Base-by-base conservation (phyloP, 257 asterid species). In the Fraxinus cuspidata region DNA sequence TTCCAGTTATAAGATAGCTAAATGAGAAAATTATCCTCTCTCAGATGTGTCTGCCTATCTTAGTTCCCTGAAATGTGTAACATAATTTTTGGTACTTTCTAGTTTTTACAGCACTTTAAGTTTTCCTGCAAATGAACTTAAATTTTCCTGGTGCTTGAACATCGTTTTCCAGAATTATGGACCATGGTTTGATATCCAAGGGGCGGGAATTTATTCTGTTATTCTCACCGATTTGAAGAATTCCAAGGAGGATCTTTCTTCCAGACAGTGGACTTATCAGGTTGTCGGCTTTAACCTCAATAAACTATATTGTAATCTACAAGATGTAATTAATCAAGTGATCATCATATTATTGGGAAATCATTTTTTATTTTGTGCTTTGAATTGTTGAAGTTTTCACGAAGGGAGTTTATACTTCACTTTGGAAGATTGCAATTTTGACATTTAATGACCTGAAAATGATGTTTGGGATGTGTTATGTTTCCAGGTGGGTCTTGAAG, bases 401-500 rank as follows among this genome's bases (percentile, higher is more conserved):
- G 9, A 51, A 63, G 35, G 66, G 67, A 51, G 25, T 11, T 40
- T 28, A 28, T 15, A n/a, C 42, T 38, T 74, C 12, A n/a, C 44
- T 15, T 15, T 21, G 66, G 7, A 12, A 34, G 2, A 19, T 74
- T 11, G 10, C 42, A 19, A 2, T 28, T 21, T 35, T 28, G 25
- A 49, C 53, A 47, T 63, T n/a, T 27, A 18, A 58, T 79, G 15
- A 68, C 67, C 34, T 16, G 69, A 60, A 49, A 64, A 38, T 60
- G 77, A 47, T 40, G 72, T 49, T 38, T 15, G 8, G 70, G 37
- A 73, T 58, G 32, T 44, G 51, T 9, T 23, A 34, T 11, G 21
- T 56, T 73, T 80, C 74, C 88, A 92, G 97, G 91, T 90, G 76
- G 97, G 97, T 66, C 78, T 89, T 58, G 94, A 92, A 89, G 97